Conservation (phyloP, 2,329 filamentous ascomycete species). For the Penicillium aurantiogriseum region DNA sequence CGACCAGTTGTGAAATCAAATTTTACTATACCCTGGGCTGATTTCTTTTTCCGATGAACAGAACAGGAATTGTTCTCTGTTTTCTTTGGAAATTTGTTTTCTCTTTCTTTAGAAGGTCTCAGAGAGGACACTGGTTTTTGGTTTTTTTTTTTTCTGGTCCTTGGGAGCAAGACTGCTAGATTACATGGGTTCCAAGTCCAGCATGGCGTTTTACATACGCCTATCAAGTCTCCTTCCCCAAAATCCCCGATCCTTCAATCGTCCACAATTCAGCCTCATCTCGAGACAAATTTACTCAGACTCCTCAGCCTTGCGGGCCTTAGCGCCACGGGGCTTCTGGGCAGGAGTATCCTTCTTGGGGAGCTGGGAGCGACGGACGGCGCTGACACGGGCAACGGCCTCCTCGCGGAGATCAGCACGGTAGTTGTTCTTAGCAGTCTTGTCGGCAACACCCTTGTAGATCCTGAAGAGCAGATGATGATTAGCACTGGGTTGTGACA, state of each 20-base stretch:
- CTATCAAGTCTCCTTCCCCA: slow-evolving; percentile 3
- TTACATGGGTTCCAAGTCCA: slow-evolving; percentile 33
- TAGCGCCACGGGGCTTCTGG: slow-evolving; percentile 73
- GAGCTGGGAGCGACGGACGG: slow-evolving; percentile 76
- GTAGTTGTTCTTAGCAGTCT: slow-evolving; percentile 81
- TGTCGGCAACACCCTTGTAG: slow-evolving; percentile 84
- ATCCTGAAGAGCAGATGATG: slow-evolving; percentile 55
- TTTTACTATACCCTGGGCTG: slow-evolving; percentile 10
- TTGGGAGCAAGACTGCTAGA: slow-evolving; percentile 27
- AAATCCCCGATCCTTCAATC: slow-evolving; percentile 5
- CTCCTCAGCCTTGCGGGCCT: slow-evolving; percentile 67
- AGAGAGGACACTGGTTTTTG: not conserved
- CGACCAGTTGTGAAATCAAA: slow-evolving; percentile 21
- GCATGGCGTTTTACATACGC: slow-evolving; percentile 22
- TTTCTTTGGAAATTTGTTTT: slow-evolving; percentile 3
- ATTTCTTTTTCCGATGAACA: slow-evolving; percentile 14
- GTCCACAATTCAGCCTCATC: slow-evolving; percentile 5
- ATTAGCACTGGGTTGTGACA: slow-evolving; percentile 7
- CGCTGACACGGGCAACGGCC: slow-evolving; percentile 83
- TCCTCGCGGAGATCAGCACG: slow-evolving; percentile 71
- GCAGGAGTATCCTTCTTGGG: slow-evolving; percentile 72
- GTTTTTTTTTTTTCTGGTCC: slow-evolving; percentile 10
- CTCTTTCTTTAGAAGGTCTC: not conserved
- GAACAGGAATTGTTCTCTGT: not conserved
- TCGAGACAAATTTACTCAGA: slow-evolving; percentile 32